A percentile compares a stretch with the other conserved stretches of the same genome.
phyloP scores from a whole-genome alignment of 2,329 filamentous ascomycete species.

The Penicillium rolfsii region DNA sequence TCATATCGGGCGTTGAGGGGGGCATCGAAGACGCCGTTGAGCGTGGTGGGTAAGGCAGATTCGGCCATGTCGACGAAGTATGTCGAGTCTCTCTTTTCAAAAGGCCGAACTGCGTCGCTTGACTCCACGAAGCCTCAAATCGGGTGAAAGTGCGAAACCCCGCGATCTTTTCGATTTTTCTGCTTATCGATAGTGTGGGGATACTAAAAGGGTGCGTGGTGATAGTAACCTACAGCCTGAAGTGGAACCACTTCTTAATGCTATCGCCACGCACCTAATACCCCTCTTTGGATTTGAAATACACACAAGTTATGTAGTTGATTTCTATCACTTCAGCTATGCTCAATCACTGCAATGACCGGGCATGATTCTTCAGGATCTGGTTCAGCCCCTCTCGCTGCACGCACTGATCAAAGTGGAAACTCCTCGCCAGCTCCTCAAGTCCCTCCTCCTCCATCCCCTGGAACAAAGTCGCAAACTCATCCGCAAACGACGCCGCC shows the following conservation, averaged over 20 bases:
- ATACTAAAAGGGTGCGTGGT: slow-evolving; percentile 19
- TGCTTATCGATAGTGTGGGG: slow-evolving; percentile 33
- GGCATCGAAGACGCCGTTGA: slow-evolving; percentile 41
- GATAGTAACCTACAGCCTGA: background rate
- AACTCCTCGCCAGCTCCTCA: slow-evolving; percentile 58
- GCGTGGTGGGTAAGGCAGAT: slow-evolving; percentile 31
- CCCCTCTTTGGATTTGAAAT: background rate
- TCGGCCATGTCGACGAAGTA: slow-evolving; percentile 32
- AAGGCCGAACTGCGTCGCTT: background rate
- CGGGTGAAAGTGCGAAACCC: slow-evolving; percentile 27
- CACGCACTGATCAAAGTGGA: slow-evolving; percentile 59
- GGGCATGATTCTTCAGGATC: slow-evolving; percentile 53
- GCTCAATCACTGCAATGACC: slow-evolving; percentile 8
- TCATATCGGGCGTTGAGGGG: slow-evolving; percentile 39
- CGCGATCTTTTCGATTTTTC: slow-evolving; percentile 33
- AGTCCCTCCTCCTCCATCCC: slow-evolving; percentile 56
- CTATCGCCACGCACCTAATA: slow-evolving; percentile 9
- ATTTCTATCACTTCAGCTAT: background rate
- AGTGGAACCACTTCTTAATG: background rate
- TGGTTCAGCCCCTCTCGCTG: slow-evolving; percentile 57
- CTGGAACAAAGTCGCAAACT: slow-evolving; percentile 60
- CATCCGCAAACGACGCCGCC: slow-evolving; percentile 56
- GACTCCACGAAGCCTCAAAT: slow-evolving; percentile 16
- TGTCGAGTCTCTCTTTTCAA: slow-evolving; percentile 9
- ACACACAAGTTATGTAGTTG: background rate